phyloP scores from a whole-genome alignment of 1,139 yeast genomes.

The Lizanozyma gosingica region DNA sequence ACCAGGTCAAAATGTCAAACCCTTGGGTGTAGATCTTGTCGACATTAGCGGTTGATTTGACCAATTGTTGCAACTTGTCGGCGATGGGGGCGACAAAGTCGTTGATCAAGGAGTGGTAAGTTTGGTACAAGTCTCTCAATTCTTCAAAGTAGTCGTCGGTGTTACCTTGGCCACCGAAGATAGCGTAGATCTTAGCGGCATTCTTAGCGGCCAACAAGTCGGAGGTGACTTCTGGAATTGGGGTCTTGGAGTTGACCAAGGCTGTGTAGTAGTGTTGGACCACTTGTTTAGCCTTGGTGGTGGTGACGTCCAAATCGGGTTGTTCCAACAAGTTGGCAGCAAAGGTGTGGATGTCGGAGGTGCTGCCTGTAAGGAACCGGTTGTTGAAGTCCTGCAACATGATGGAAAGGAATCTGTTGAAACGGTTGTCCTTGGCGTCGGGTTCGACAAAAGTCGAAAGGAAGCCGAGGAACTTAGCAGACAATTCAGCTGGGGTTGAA shows the following conservation, averaged over 20 bases:
- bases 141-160: constrained; percentile 97
- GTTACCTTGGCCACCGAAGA: constrained; percentile 99
- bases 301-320: constrained; percentile 50
- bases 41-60: constrained; percentile 66
- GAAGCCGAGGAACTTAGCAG: constrained; percentile 78
- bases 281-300: constrained; percentile 63
- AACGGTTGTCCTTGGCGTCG: constrained; percentile 12
- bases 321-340: constrained; percentile 61
- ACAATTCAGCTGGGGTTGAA: constrained; percentile 75
- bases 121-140: constrained; percentile 72
- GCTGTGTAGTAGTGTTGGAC: constrained; percentile 70
- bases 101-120: constrained; percentile 65
- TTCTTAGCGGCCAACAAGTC: constrained; percentile 40
- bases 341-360: constrained; percentile 81
- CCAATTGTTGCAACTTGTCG: constrained; percentile 55
- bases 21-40: constrained; percentile 93
- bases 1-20: constrained; percentile 81
- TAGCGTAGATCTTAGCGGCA: constrained; percentile 61
- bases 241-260: constrained; percentile 37
- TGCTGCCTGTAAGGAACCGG: constrained; percentile 36
- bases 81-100: constrained; percentile 70
- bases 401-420: not conserved
- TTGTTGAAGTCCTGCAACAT: constrained; percentile 52
- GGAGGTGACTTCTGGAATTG: constrained; percentile 24
- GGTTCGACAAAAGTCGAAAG: constrained; percentile 52